Conservation (phyloP, 257 asterid species). For the Primulina tabacum region DNA sequence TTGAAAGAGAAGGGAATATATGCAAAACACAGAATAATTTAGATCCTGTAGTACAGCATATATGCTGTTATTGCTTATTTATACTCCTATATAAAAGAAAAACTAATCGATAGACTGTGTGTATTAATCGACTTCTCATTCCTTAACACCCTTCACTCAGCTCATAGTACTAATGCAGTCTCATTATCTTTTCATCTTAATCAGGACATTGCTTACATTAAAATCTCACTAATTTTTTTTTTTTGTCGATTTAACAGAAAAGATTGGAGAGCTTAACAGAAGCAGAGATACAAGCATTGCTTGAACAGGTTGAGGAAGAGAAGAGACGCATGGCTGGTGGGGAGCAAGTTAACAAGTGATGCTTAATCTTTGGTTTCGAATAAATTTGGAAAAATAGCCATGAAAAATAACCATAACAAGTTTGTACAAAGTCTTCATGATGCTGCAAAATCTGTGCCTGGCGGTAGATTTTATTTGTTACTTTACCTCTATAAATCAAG, state of each 20-base stretch:
- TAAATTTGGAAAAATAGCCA: not conserved
- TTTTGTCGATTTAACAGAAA: conserved; percentile 51
- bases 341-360: conserved; percentile 40
- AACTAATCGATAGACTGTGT: not conserved
- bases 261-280: conserved; percentile 89
- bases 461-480: not conserved
- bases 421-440: conserved; percentile 21
- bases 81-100: not conserved
- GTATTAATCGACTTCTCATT: not conserved
- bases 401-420: not conserved
- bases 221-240: conserved; percentile 2
- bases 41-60: not conserved
- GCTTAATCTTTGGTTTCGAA: not conserved
- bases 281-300: conserved; percentile 70
- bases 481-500: not conserved
- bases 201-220: not conserved
- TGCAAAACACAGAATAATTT: too few species aligned
- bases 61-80: not conserved
- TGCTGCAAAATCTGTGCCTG: not conserved
- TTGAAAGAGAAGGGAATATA: too few species aligned
- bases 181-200: not conserved
- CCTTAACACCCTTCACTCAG: not conserved
- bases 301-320: conserved; percentile 94
- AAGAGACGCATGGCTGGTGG: conserved; percentile 53
- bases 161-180: not conserved